Percentiles rank a stretch among this genome's conserved stretches.
Conservation (phyloP, 495 filamentous ascomycete genomes). For the Talaromyces adpressus region DNA sequence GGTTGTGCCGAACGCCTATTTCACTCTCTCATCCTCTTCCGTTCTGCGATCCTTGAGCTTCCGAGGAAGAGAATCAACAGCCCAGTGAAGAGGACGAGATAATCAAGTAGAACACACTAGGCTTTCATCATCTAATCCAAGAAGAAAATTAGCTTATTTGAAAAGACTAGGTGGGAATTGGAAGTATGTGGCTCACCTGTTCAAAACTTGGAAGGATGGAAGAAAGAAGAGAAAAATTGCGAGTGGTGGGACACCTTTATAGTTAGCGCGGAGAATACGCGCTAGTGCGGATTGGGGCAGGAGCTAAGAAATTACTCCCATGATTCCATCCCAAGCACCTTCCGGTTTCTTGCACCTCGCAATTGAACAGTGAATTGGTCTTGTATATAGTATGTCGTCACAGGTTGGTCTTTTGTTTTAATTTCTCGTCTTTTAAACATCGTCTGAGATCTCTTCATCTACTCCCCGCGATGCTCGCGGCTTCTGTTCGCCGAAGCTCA, state of each 20-base stretch:
- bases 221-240: constrained; percentile 42
- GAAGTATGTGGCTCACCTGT: constrained; percentile 57
- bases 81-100: constrained; percentile 53
- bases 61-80: constrained; percentile 74
- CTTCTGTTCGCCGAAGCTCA: constrained; percentile 15
- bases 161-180: constrained; percentile 8
- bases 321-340: constrained; percentile 8
- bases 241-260: constrained; percentile 10
- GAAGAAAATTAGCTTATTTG: constrained; percentile 33
- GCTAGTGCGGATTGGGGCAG: constrained; percentile 23
- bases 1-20: constrained; percentile 98
- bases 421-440: not conserved
- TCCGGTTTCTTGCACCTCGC: not conserved
- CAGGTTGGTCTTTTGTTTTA: not conserved
- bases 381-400: not conserved
- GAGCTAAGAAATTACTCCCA: not conserved
- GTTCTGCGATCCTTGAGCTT: constrained; percentile 85
- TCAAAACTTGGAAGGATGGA: constrained; percentile 98
- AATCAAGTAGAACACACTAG: constrained; percentile 88
- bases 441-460: not conserved
- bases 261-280: constrained; percentile 9
- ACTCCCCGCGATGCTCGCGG: constrained; percentile 17
- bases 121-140: constrained; percentile 92
- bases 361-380: not conserved
- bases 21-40: constrained; percentile 69